Base-by-base conservation (phyloP, 2,329 filamentous ascomycete species). In the Aureobasidium uvarum region DNA sequence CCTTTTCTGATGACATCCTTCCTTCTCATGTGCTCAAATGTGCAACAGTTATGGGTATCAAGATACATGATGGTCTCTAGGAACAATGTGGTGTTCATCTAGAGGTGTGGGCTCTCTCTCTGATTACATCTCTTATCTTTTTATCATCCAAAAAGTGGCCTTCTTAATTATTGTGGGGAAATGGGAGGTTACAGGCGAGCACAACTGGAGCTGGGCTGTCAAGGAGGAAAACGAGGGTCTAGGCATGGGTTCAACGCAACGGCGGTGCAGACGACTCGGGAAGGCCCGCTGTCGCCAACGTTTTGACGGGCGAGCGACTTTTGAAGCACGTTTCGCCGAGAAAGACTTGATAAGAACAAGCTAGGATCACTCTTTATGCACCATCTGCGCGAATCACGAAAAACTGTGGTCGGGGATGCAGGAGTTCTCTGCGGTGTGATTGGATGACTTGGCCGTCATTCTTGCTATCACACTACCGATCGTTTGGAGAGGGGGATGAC, bases 321-420 rank as follows among this genome's bases (percentile, higher is more conserved):
- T 52, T 36, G 11, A 63, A 43, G 60, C 60, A 63, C 60, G 48
- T 63, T 50, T 63, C 14, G 48, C 48, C 60, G 43, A 33, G n/a
- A 36, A 63, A 62, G 48, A 62, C 45, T 45, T 62, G 58, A 50
- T 51, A 38, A 62, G 45, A 39, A 51, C 58, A 60, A 62, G 58
- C 58, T 45, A 45, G 36, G 48, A 63, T 54, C 48, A 54, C 23
- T 25, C 38, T 51, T 62, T 43, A 43, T 63, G 60, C 60, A 48
- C 33, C 23, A 18, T 54, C 60, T 63, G 60, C 60, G 48, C 60
- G 60, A 63, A 63, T 63, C 48, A 63, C 60, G 46, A 54, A 52
- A 54, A 36, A 36, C 28, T 46, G 48, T 54, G 60, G 46, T 36
- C 28, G 38, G 48, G 14, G 23, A 54, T 63, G 48, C 60, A 54